Conservation (phyloP, 2,329 filamentous ascomycete genomes). For the Fusarium sp. region DNA sequence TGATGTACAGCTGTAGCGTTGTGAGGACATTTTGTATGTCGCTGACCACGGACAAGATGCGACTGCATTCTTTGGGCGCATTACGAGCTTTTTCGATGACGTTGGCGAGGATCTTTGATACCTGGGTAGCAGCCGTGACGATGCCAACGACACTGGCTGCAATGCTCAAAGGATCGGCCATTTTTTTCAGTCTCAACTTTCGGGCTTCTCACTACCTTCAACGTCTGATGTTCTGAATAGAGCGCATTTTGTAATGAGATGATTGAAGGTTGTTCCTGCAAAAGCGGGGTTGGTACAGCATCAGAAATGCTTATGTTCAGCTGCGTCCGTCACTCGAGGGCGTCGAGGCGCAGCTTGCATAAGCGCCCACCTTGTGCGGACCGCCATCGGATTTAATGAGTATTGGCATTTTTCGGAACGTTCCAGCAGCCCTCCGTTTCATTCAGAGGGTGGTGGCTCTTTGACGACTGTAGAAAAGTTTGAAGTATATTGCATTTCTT, state of each 20-base stretch:
- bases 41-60: not conserved
- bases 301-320: not conserved
- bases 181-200: not conserved
- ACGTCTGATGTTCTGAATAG: not conserved
- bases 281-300: not conserved
- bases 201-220: not conserved
- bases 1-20: not conserved
- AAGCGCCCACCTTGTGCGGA: not conserved
- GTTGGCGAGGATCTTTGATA: slow-evolving; percentile 13
- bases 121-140: slow-evolving; percentile 7
- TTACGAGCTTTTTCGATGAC: slow-evolving; percentile 16
- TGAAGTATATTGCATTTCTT: not conserved
- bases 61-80: not conserved
- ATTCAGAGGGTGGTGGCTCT: not conserved
- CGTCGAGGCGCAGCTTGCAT: not conserved
- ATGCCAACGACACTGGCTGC: slow-evolving; percentile 22
- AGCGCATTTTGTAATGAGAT: not conserved
- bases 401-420: not conserved
- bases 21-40: not conserved
- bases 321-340: not conserved
- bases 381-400: not conserved
- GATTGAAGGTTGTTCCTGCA: not conserved
- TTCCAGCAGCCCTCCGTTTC: not conserved
- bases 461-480: not conserved
- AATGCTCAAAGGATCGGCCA: slow-evolving; percentile 21